Percentiles rank a stretch among this genome's conserved stretches.
Evolutionary conservation across 179 eudicot species (phyloP).

Genomic region (Amaranthus tricolor): DNA sequence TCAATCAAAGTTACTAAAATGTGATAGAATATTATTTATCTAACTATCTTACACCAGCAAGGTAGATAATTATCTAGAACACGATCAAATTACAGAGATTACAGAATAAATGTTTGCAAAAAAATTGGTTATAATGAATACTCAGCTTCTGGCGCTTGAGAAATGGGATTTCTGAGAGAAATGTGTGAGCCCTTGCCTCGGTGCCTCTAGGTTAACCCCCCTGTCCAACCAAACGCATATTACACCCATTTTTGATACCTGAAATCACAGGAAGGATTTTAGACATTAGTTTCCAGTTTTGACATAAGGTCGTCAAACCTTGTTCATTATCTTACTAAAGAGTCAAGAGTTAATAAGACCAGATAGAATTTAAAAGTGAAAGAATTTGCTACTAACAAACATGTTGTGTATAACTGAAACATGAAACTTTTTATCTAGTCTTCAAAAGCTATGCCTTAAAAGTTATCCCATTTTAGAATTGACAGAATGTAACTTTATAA

Average conservation of each 20-base stretch:
- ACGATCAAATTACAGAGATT: neutral
- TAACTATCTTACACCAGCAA: neutral
- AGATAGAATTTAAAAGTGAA: neutral
- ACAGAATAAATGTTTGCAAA: neutral
- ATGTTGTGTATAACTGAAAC: neutral
- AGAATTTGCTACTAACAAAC: neutral
- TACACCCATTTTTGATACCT: slow-evolving; percentile 23
- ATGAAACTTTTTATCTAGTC: neutral
- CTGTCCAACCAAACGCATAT: slow-evolving; percentile 20
- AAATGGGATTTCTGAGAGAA: slow-evolving; percentile 17
- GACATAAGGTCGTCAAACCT: neutral
- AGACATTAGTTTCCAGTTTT: slow-evolving; percentile 4
- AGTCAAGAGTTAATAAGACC: neutral
- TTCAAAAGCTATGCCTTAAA: neutral
- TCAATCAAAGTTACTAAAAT: neutral
- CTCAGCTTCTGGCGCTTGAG: slow-evolving; percentile 15
- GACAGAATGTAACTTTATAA: neutral
- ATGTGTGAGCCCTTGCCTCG: slow-evolving; percentile 14
- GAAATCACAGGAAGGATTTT: slow-evolving; percentile 7
- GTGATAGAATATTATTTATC: neutral
- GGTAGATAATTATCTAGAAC: neutral
- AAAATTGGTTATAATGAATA: neutral
- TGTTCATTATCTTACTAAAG: neutral
- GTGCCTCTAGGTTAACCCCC: slow-evolving; percentile 22
- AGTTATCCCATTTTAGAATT: neutral